Percentiles rank a stretch among this genome's conserved stretches.
Conservation (phyloP, 2,329 filamentous ascomycete genomes). For the Neophaeococcomyces mojaviensis region DNA sequence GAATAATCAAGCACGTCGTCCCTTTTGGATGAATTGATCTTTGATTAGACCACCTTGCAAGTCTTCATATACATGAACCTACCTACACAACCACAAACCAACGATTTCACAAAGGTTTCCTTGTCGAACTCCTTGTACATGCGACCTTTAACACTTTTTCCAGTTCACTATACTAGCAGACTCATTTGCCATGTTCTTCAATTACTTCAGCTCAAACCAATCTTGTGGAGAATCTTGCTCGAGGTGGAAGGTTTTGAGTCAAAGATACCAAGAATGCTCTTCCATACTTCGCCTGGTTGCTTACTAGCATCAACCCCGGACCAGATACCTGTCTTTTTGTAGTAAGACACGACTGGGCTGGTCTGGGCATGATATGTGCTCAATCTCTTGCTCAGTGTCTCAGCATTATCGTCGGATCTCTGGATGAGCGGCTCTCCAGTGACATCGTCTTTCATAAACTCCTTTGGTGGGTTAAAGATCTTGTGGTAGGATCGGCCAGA, state of each 20-base stretch:
- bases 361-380: conserved; percentile 93
- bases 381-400: conserved; percentile 89
- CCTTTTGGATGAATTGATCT: background rate
- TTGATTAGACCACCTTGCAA: background rate
- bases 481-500: conserved; percentile 96
- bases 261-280: conserved; percentile 79
- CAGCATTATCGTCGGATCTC: conserved; percentile 93
- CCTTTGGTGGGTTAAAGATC: conserved; percentile 97
- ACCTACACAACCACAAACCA: background rate
- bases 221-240: conserved; percentile 43
- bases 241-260: conserved; percentile 44
- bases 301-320: conserved; percentile 90
- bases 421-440: conserved; percentile 96
- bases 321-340: conserved; percentile 97
- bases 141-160: background rate
- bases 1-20: background rate
- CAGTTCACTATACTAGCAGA: background rate
- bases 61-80: conserved; percentile 1
- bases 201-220: conserved; percentile 36
- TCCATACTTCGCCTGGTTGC: conserved; percentile 93
- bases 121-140: conserved; percentile 1
- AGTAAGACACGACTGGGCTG: conserved; percentile 84
- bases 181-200: too few species aligned
- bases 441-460: conserved; percentile 87
- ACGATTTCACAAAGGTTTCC: too few species aligned